phyloP scores from a whole-genome alignment of 2,329 filamentous ascomycete species.

The Whalleya microplaca region DNA sequence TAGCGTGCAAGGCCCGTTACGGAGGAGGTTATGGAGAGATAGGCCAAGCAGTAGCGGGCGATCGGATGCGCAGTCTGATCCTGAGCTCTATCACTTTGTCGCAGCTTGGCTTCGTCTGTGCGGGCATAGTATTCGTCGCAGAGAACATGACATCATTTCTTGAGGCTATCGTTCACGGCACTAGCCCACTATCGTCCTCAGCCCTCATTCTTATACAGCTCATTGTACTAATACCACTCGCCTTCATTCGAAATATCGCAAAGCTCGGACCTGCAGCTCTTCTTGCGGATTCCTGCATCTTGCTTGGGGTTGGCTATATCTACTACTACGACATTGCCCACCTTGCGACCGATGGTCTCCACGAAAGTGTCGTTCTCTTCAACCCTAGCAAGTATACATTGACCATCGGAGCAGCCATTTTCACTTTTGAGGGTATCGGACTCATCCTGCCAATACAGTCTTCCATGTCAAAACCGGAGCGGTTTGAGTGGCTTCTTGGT shows the following conservation, averaged over 20 bases:
- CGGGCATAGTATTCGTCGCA: constrained; percentile 76
- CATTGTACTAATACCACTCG: constrained; percentile 65
- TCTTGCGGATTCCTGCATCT: constrained; percentile 72
- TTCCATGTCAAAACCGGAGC: constrained; percentile 71
- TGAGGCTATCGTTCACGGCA: constrained; percentile 59
- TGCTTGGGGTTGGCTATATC: constrained; percentile 72
- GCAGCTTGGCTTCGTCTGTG: constrained; percentile 78
- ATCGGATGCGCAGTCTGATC: constrained; percentile 66
- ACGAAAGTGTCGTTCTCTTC: constrained; percentile 67
- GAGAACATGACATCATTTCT: constrained; percentile 74
- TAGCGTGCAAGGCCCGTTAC: constrained; percentile 66
- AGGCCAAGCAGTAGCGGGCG: constrained; percentile 67
- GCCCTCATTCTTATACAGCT: constrained; percentile 69
- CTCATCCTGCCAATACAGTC: constrained; percentile 78
- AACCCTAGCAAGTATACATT: constrained; percentile 71
- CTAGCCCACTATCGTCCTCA: constrained; percentile 56
- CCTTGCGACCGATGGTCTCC: constrained; percentile 59
- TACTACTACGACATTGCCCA: constrained; percentile 70
- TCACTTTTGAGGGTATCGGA: constrained; percentile 79
- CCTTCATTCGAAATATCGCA: constrained; percentile 74
- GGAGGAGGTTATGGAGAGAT: constrained; percentile 77
- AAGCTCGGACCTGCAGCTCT: constrained; percentile 72
- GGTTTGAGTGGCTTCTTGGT: constrained; percentile 68
- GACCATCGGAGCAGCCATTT: constrained; percentile 74
- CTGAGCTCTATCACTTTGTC: constrained; percentile 73